Base-by-base conservation (phyloP, 306 rosid species). In the Trifolium fragiferum region DNA sequence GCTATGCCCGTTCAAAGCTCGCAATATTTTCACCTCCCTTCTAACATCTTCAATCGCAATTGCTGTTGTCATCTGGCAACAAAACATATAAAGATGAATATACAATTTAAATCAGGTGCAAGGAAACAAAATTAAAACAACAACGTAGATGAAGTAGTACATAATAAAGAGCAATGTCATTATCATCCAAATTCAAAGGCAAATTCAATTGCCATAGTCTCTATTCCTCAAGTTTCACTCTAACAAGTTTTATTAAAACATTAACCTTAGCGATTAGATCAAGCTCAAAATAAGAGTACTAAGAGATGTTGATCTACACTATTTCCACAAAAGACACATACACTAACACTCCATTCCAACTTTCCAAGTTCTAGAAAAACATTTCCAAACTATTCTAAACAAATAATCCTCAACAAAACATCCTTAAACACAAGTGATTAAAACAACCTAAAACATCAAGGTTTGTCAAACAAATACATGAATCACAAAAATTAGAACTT, bases 41-140 rank as follows among this genome's bases (percentile, higher is more conserved):
- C 99, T 86, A 64, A 95, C 99, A 80, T 95, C 99, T 86, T 92
- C 99, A 41, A 95, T 92, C 50, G 99, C 97, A 81, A 95, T 92
- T 41, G 97, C 93, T 62, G 99, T 92, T 63, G 97, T 95, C 98
- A 95, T 95, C 99, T 92, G 87, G 68, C 62, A 84, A 75, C 62
- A 76, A 83, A 74, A 80, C 53, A 14, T 55, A 58, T 6, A 62
- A 78, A 74, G 66, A 81, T 57, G 16, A 68, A 63, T 64, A 75
- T 41, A 68, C 54, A 43, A 46, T 20, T 55, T 27, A 53, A 35
- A 69, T 23, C 54, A 68, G 8, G 66, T 3, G n/a, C 70, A 73
- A 27, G 74, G 20, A 68, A 60, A 53, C 59, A 20, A 66, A 38
- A 51, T 18, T 19, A 37, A 71, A 76, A 46, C 6, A 33, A 74